phyloP scores from a whole-genome alignment of 768 basidiomycete species.

The Cystofilobasidium capitatum region DNA sequence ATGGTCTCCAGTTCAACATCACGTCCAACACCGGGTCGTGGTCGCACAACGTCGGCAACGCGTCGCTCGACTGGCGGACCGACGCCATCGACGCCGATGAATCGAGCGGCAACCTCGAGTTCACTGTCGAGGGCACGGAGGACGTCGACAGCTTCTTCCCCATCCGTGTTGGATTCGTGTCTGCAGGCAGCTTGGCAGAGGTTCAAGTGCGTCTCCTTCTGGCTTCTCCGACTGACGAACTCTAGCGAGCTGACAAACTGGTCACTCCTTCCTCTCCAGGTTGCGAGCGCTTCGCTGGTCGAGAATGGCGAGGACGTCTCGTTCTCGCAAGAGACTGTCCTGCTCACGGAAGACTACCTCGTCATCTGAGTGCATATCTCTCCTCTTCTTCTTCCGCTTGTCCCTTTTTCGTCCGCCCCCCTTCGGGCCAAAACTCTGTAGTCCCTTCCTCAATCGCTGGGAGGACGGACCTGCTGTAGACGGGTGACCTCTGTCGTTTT shows the following conservation, averaged over 20 bases:
- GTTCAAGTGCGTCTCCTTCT: constrained; percentile 46
- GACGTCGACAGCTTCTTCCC: constrained; percentile 85
- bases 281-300: constrained; percentile 49
- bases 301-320: constrained; percentile 47
- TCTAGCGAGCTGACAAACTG: constrained; percentile 44
- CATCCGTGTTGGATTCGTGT: constrained; percentile 70
- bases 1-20: constrained; percentile 77
- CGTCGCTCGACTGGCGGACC: constrained; percentile 78
- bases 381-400: not conserved
- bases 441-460: no score
- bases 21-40: constrained; percentile 63
- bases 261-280: constrained; percentile 36
- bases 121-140: constrained; percentile 66
- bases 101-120: constrained; percentile 78
- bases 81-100: constrained; percentile 51
- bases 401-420: not conserved
- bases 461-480: no score
- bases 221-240: constrained; percentile 35
- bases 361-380: constrained; percentile 39
- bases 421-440: no score
- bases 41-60: constrained; percentile 66
- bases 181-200: constrained; percentile 69
- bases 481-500: no score
- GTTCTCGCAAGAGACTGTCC: constrained; percentile 49
- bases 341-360: constrained; percentile 48